A percentile compares a stretch with the other conserved stretches of the same genome.
Conservation (phyloP, 345 rosid species). For the Citrus maxima region DNA sequence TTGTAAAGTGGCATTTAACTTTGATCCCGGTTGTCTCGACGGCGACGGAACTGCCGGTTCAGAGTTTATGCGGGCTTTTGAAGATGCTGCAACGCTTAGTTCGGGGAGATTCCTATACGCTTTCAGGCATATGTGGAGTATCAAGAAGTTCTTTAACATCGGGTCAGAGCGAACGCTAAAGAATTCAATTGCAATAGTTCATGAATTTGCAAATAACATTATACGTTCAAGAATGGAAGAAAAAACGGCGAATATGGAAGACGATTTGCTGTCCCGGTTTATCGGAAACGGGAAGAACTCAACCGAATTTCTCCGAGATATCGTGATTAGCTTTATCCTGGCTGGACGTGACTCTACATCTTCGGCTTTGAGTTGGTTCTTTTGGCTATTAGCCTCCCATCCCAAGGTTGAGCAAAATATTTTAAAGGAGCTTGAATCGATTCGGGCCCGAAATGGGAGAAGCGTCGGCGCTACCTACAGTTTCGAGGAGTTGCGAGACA, state of each 20-base stretch:
- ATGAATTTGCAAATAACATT: not conserved
- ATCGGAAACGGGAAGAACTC: not conserved
- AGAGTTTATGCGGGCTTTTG: not conserved
- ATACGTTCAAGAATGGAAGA: not conserved
- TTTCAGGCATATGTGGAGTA: not conserved
- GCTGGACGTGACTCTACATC: not conserved
- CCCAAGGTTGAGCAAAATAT: not conserved
- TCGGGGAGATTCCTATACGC: not conserved
- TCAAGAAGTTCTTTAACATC: not conserved
- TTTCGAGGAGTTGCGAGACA: not conserved
- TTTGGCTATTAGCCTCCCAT: not conserved
- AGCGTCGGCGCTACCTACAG: not conserved
- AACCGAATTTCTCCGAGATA: not conserved
- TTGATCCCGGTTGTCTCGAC: not conserved
- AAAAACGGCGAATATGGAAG: not conserved
- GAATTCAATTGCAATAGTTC: not conserved
- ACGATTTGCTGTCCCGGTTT: not conserved
- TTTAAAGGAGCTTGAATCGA: not conserved
- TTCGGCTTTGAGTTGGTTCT: conserved; percentile 3
- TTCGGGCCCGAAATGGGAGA: not conserved
- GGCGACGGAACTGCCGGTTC: not conserved
- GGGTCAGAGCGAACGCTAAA: not conserved
- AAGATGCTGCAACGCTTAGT: not conserved
- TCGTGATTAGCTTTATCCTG: not conserved
- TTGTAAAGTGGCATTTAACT: not conserved